phyloP scores from a whole-genome alignment of 805 yeast species.

The Candida hispaniensis region DNA sequence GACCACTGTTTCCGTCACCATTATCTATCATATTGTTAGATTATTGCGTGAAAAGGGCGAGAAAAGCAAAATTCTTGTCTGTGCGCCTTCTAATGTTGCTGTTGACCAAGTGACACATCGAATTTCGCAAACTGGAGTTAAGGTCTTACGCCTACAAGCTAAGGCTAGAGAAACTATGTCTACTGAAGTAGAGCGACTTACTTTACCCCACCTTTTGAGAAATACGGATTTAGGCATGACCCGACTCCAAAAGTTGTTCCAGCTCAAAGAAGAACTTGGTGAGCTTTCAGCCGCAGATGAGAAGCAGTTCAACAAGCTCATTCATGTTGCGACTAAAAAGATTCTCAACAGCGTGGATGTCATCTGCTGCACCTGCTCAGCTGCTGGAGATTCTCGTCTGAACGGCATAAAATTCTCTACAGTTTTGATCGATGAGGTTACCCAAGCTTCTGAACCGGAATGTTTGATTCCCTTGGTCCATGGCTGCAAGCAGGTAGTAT shows the following conservation, averaged over 20 bases:
- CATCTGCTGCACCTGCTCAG: conserved; percentile 84
- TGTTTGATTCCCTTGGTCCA: conserved; percentile 77
- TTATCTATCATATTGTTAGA: conserved; percentile 62
- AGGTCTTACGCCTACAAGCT: conserved; percentile 70
- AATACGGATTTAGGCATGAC: conserved; percentile 26
- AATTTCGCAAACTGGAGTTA: conserved; percentile 56
- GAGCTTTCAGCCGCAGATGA: conserved; percentile 52
- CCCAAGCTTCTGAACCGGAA: conserved; percentile 92
- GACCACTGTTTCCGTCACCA: conserved; percentile 85
- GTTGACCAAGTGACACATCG: conserved; percentile 82
- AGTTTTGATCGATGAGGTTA: conserved; percentile 82
- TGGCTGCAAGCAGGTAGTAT: conserved; percentile 79
- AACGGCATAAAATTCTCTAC: conserved; percentile 49
- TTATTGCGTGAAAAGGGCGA: conserved; percentile 22
- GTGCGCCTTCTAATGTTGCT: conserved; percentile 94
- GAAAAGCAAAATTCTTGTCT: conserved; percentile 61
- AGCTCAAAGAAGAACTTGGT: conserved; percentile 53
- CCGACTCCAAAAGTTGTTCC: conserved; percentile 48
- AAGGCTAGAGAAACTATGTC: conserved; percentile 73
- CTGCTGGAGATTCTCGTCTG: conserved; percentile 73
- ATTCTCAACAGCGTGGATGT: conserved; percentile 55
- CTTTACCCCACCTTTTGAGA: conserved; percentile 47
- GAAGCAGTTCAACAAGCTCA: conserved; percentile 33
- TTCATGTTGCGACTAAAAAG: conserved; percentile 39
- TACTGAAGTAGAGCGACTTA: conserved; percentile 44